Base-by-base conservation (phyloP, 352 stramenopile genomes). In the Phytophthora pinifolia region DNA sequence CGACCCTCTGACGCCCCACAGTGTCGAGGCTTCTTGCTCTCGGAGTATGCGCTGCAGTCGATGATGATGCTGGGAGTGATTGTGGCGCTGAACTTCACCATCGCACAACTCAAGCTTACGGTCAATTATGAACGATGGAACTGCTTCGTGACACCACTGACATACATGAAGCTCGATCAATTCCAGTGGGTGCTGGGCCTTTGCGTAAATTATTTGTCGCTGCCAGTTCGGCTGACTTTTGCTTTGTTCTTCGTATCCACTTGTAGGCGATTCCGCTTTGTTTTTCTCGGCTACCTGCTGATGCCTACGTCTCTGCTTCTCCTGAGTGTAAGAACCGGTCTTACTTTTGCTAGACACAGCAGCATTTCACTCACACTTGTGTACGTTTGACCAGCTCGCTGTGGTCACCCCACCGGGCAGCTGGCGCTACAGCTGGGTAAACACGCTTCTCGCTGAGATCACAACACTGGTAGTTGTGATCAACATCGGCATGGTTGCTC, bases 151-250 rank as follows among this genome's bases (percentile, higher is more conserved):
- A 83, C 76, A 0, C 74, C 79, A 13, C 54, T 86, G 18, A 79
- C 70, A 15, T 86, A 88, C 54, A 86, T 85, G 68, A 86, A 85
- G 46, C 73, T 90, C 37, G 73, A 80, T n/a, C 76, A 87, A 50
- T 86, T 86, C 37, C 65, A 78, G 76, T 86, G 51, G 17, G 71
- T 65, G 12, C 6, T 1, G 7, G 13, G 22, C 34, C n/a, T 33
- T n/a, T n/a, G 1, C n/a, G n/a, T 4, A 14, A 38, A 13, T 15
- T 50, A 25, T 14, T 20, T 25, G 20, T 29, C 10, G 18, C 22
- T 51, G 25, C 4, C 25, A 29, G 25, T 29, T 29, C 25, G 25
- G 25, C 25, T 29, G 25, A 29, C 25, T 29, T 29, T 29, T 29
- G 25, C 8, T 15, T 20, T 18, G 17, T 33, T 13, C 15, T 38